These are phyloP conservation scores for Anaeramoeba flamelloides DNA, from an alignment of 78 protist genomes.

Conservation along the genomic window DNA sequence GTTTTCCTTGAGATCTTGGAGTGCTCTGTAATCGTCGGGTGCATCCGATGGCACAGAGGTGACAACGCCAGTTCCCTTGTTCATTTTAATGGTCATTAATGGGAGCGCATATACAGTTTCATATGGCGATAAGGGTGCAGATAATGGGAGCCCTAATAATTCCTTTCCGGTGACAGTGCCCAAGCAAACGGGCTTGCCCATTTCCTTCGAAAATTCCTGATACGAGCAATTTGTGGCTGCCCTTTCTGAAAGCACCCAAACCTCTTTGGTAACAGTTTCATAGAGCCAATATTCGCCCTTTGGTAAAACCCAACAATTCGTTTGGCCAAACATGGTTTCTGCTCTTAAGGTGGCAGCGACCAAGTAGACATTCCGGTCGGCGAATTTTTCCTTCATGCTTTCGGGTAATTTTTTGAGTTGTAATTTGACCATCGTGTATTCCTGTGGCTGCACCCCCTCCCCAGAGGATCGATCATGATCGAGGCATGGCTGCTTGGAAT, in stretches of 20 bases:
- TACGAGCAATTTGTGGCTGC: constrained; percentile 32
- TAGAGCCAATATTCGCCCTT: constrained; percentile 75
- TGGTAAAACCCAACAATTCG: constrained; percentile 95
- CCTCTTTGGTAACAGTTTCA: constrained; percentile 32
- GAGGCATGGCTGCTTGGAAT: constrained; percentile 92
- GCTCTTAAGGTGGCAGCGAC: constrained; percentile 97
- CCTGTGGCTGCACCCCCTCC: constrained; percentile 49
- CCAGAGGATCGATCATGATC: constrained; percentile 95
- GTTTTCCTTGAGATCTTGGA: constrained; percentile 54
- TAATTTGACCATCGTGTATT: constrained; percentile 82
- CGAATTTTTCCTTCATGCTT: not conserved
- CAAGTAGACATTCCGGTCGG: constrained; percentile 35
- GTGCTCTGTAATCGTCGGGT: constrained; percentile 91
- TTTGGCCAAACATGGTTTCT: constrained; percentile 99
- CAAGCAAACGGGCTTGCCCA: not conserved
- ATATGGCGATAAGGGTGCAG: constrained; percentile 65
- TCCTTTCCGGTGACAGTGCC: constrained; percentile 49
- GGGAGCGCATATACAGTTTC: constrained; percentile 69
- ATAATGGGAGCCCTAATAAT: constrained; percentile 61
- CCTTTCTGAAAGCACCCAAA: constrained; percentile 57
- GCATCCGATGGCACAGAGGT: constrained; percentile 80
- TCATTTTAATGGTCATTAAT: constrained; percentile 55
- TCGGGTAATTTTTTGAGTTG: constrained; percentile 17
- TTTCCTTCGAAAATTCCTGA: not conserved
- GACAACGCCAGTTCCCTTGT: constrained; percentile 46